Conservation (phyloP, 768 basidiomycete species). For the Termitomyces sp. region DNA sequence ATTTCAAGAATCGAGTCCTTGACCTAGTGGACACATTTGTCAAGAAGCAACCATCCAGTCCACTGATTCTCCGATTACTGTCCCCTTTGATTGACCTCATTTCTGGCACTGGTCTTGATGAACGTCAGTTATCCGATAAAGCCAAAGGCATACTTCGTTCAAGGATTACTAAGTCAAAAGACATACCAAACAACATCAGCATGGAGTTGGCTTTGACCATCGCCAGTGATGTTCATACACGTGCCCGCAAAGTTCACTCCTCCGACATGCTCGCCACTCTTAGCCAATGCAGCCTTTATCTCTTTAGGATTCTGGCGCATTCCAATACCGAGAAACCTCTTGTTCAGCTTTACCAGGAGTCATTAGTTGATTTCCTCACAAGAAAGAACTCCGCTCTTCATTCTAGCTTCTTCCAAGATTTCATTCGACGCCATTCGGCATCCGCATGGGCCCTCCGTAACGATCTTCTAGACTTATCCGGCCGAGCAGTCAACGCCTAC, state of each 20-base stretch:
- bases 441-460: conserved; percentile 62
- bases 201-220: conserved; percentile 37
- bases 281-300: conserved; percentile 64
- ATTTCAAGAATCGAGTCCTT: conserved; percentile 94
- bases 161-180: conserved; percentile 71
- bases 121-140: conserved; percentile 87
- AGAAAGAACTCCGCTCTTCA: conserved; percentile 79
- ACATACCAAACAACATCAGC: conserved; percentile 45
- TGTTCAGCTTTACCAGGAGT: conserved; percentile 52
- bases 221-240: conserved; percentile 59
- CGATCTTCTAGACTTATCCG: conserved; percentile 49
- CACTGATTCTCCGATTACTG: conserved; percentile 60
- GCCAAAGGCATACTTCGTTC: conserved; percentile 72
- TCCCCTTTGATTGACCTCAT: conserved; percentile 75
- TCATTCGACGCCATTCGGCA: conserved; percentile 58
- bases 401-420: conserved; percentile 71
- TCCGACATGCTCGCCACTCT: conserved; percentile 59
- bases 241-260: conserved; percentile 62
- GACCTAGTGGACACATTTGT: conserved; percentile 89
- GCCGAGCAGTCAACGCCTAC: conserved; percentile 68
- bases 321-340: conserved; percentile 39
- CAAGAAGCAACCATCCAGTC: conserved; percentile 71
- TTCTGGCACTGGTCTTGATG: conserved; percentile 60
- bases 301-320: conserved; percentile 45
- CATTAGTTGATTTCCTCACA: conserved; percentile 69